phyloP scores from a whole-genome alignment of 1,284 basidiomycete species.

The Microbotryum lychnidis-dioicae region DNA sequence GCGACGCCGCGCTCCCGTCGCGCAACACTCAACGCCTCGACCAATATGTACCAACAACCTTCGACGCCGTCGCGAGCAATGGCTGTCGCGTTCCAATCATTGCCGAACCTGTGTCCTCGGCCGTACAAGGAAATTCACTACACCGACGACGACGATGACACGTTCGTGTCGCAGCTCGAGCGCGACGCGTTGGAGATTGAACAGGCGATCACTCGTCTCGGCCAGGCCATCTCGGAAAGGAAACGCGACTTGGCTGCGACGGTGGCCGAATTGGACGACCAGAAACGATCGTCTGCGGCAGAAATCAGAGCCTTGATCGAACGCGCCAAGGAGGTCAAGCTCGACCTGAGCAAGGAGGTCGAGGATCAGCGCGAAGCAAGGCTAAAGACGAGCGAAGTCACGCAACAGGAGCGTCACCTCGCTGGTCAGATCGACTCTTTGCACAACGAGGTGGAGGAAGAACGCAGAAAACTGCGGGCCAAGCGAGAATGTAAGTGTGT shows the following conservation, averaged over 20 bases:
- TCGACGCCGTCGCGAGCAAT: no score
- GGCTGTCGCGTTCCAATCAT: no score
- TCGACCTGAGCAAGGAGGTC: conserved; percentile 15
- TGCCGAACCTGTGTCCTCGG: no score
- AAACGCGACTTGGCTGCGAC: conserved; percentile 17
- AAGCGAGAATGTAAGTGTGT: conserved; percentile 4
- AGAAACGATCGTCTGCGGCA: conserved; percentile 8
- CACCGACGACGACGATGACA: conserved; percentile 49
- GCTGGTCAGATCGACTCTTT: conserved; percentile 33
- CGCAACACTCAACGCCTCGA: no score
- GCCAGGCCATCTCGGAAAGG: conserved; percentile 32
- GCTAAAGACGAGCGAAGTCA: neutral
- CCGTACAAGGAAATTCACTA: conserved; percentile 55
- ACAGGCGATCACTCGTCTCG: conserved; percentile 9
- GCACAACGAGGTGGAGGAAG: conserved; percentile 29
- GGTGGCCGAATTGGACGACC: conserved; percentile 30
- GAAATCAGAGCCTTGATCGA: conserved; percentile 15
- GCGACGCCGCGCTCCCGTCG: no score
- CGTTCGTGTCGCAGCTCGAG: conserved; percentile 45
- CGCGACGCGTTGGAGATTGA: conserved; percentile 61
- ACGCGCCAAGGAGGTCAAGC: conserved; percentile 28
- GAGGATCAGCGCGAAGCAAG: conserved; percentile 5
- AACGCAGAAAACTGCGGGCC: conserved; percentile 27
- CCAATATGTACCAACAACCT: no score
- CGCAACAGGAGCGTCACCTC: conserved; percentile 16